Conservation (phyloP, 495 filamentous ascomycete genomes). For the Daldinia childiae region DNA sequence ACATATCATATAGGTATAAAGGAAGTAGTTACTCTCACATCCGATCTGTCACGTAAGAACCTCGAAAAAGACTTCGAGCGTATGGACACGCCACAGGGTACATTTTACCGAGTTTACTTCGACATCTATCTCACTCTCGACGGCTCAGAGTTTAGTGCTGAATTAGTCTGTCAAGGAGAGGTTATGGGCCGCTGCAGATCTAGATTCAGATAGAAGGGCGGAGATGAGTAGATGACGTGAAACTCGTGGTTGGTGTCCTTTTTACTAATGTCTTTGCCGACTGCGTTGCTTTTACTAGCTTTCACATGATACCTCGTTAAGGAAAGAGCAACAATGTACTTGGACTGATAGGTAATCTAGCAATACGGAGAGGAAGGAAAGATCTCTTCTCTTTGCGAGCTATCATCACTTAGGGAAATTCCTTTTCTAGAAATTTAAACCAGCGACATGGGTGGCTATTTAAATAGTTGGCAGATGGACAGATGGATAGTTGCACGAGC, state of each 20-base stretch:
- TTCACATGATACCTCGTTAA: slow-evolving; percentile 41
- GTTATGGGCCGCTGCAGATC: slow-evolving; percentile 97
- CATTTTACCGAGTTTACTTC: slow-evolving; percentile 90
- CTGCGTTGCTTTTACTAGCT: slow-evolving; percentile 33
- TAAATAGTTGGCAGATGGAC: slow-evolving; percentile 11
- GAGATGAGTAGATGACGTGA: not conserved
- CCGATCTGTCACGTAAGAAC: slow-evolving; percentile 96
- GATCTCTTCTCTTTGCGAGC: slow-evolving; percentile 6
- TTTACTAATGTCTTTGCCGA: slow-evolving; percentile 30
- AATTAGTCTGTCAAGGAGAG: slow-evolving; percentile 97
- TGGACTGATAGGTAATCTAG: slow-evolving; percentile 21
- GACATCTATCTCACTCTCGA: slow-evolving; percentile 93
- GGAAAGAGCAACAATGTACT: slow-evolving; percentile 28
- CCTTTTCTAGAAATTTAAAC: slow-evolving; percentile 18
- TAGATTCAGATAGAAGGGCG: slow-evolving; percentile 69
- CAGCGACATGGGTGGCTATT: slow-evolving; percentile 10
- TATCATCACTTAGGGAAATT: slow-evolving; percentile 4
- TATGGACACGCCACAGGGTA: slow-evolving; percentile 98
- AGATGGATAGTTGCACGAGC: slow-evolving; percentile 21
- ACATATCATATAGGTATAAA: slow-evolving; percentile 80
- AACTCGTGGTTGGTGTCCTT: slow-evolving; percentile 15
- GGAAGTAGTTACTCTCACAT: slow-evolving; percentile 97
- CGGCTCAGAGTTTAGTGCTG: slow-evolving; percentile 96
- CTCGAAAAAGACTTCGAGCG: slow-evolving; percentile 98
- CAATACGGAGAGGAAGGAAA: slow-evolving; percentile 13